These are phyloP conservation scores for Alternaria ethzedia DNA, from an alignment of 2,329 filamentous ascomycete genomes.

Conservation along the genomic window DNA sequence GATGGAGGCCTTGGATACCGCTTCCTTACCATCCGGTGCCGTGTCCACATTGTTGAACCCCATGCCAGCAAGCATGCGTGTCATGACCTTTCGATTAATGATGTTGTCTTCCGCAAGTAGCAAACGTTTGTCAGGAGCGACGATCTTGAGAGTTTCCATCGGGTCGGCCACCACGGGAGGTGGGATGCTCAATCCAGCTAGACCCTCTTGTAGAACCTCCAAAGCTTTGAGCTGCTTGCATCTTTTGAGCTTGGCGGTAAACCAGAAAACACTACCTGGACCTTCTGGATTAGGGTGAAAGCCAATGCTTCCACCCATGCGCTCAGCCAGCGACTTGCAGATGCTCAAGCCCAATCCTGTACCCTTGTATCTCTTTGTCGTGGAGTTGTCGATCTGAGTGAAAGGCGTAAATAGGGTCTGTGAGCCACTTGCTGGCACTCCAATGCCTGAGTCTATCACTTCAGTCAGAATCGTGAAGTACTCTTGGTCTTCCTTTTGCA, in stretches of 20 bases:
- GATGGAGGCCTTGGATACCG: conserved; percentile 39
- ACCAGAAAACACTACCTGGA: conserved; percentile 60
- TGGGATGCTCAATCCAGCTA: conserved; percentile 12
- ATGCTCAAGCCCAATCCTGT: conserved; percentile 65
- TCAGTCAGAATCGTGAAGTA: conserved; percentile 58
- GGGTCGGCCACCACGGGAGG: conserved; percentile 14
- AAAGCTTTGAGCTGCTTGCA: conserved; percentile 29
- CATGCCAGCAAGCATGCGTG: conserved; percentile 54
- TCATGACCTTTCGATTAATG: conserved; percentile 56
- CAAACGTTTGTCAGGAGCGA: conserved; percentile 32
- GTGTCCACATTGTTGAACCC: conserved; percentile 43
- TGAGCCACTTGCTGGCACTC: conserved; percentile 55
- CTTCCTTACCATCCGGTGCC: conserved; percentile 53
- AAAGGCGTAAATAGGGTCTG: conserved; percentile 63
- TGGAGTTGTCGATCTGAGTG: conserved; percentile 61
- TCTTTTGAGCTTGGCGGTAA: conserved; percentile 50
- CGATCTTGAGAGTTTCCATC: conserved; percentile 28
- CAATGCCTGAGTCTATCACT: conserved; percentile 63
- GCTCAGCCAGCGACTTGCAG: conserved; percentile 62
- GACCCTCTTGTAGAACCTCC: conserved; percentile 16
- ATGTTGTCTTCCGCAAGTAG: conserved; percentile 57
- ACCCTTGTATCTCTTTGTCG: conserved; percentile 61
- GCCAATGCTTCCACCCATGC: conserved; percentile 63
- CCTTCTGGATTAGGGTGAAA: conserved; percentile 55
- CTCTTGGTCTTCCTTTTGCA: conserved; percentile 52